Conservation (phyloP, 1,284 basidiomycete species). For the Ustilago cynodontis region DNA sequence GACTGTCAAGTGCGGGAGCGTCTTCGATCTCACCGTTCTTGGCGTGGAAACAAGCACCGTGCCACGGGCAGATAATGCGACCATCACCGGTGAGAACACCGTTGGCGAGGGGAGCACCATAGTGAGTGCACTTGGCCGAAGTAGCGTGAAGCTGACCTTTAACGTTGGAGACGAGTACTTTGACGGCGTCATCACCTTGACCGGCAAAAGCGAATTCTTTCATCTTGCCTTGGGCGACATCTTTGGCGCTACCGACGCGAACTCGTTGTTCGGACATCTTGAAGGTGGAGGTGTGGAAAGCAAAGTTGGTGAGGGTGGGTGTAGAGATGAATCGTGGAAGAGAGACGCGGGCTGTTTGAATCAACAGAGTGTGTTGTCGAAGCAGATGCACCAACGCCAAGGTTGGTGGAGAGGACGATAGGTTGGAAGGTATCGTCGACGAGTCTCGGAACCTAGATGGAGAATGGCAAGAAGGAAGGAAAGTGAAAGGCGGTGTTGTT, state of each 20-base stretch:
- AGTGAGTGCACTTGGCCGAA: constrained; percentile 88
- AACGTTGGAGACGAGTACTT: constrained; percentile 78
- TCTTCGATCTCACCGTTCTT: constrained; percentile 78
- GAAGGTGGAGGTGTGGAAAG: constrained; percentile 19
- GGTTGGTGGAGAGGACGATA: constrained; percentile 12
- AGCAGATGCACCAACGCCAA: constrained; percentile 33
- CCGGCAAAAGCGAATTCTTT: constrained; percentile 84
- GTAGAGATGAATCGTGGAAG: background rate
- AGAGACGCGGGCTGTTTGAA: constrained; percentile 25
- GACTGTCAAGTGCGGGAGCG: constrained; percentile 85
- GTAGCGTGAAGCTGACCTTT: constrained; percentile 79
- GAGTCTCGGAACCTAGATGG: background rate
- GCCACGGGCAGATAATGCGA: constrained; percentile 85
- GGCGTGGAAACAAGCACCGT: constrained; percentile 91
- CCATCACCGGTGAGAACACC: constrained; percentile 85
- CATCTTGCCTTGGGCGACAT: constrained; percentile 53
- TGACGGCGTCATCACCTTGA: constrained; percentile 75
- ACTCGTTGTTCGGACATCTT: constrained; percentile 49
- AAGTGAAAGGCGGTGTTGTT: too few relatives aligned
- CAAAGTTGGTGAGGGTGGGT: background rate
- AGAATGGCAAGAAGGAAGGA: background rate
- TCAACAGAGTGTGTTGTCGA: constrained; percentile 35
- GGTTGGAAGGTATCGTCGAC: constrained; percentile 2
- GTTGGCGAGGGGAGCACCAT: constrained; percentile 83
- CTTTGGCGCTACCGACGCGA: constrained; percentile 45